Evolutionary conservation across 257 asterid species (phyloP).

Genomic region (Euphrasia confusa): DNA sequence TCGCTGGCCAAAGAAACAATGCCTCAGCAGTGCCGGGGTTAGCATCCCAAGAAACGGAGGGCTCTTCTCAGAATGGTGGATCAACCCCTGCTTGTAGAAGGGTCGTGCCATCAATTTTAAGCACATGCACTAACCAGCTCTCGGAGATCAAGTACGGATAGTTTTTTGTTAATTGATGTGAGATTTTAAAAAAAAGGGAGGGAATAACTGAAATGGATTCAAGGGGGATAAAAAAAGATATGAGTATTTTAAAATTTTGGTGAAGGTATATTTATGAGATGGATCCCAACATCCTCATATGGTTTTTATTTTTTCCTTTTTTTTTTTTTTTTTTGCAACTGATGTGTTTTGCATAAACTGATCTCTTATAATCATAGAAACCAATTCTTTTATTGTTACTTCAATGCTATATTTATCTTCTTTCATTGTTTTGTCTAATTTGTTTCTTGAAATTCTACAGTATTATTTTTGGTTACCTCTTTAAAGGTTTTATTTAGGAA

Average conservation of each 20-base stretch:
- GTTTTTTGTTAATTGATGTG: not conserved
- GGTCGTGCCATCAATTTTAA: not conserved
- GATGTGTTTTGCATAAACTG: constrained; percentile 1
- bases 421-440: not conserved
- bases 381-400: not conserved
- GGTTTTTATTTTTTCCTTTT: not conserved
- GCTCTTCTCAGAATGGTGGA: not conserved
- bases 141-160: not conserved
- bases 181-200: not conserved
- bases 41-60: not conserved
- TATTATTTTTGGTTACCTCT: not conserved
- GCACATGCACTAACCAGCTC: not conserved
- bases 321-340: not conserved
- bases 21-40: not conserved
- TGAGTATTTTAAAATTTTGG: not conserved
- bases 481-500: too few relatives aligned
- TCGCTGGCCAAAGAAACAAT: constrained; percentile 6
- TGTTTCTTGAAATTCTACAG: not conserved
- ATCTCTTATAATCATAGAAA: not conserved
- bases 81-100: not conserved
- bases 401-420: not conserved
- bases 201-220: not conserved
- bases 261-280: constrained; percentile 4
- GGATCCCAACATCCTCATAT: not conserved
- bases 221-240: not conserved